Evolutionary conservation across 75 land plant genomes (phyloP), one percentile per base, ranked within the genome.

Genomic region (Pinus tabuliformis): DNA sequence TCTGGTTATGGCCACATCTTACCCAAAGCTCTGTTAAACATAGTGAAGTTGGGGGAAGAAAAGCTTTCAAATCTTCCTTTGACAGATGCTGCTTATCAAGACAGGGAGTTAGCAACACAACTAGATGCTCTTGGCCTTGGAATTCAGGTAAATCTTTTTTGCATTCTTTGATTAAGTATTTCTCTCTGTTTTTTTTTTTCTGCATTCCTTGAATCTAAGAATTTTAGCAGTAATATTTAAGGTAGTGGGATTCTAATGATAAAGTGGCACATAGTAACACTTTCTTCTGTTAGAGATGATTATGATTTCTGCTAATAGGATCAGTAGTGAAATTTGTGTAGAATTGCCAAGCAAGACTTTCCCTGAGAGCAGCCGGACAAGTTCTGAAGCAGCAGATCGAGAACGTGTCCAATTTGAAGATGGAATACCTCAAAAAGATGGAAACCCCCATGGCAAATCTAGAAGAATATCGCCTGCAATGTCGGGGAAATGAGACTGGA

Each of bases 331-430:
- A 45, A 6, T 6, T 45, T 45, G 49, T 45, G 49, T 8, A 45
- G 49, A 45, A 45, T 45, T 45, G 49, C 8, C 49, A 78, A 79
- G 91, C 83, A 6, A 80, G 83, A 37, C 49, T 90, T 64, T 70
- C 81, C 49, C 85, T 90, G 3, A 73, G 83, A 11, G 91, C 91
- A 7, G 89, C 89, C 3, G 82, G 83, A 36, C 85, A 84, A 62
- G 39, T 56, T n/a, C 82, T 86, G 76, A 72, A 83, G 60, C 83
- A 85, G 68, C 84, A 79, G 45, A 9, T 7, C 56, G 77, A 56
- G 63, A 87, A 90, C 72, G 74, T 84, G 66, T 6, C 49, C 49
- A 45, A 45, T 6, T 6, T 45, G 49, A 6, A 16, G 1, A 30
- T 0, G 6, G 39, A 30, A 30, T 17, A 36, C 7, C 37, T 37